These are phyloP conservation scores for Chloromonas sp. DNA, from an alignment of 163 green algal genomes.

Conservation along the genomic window DNA sequence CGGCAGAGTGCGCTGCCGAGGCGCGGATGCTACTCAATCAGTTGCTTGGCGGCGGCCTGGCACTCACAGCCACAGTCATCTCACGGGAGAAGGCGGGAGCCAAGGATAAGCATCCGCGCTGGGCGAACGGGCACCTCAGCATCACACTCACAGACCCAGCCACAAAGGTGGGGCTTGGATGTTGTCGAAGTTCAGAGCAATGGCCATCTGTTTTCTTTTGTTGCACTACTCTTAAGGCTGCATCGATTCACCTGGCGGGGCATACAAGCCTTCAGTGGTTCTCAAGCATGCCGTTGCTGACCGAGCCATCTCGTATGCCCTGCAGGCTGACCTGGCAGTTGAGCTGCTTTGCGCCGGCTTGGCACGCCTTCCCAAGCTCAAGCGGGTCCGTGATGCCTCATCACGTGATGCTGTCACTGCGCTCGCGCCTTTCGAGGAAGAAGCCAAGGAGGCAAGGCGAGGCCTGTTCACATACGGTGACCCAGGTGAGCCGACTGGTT, in stretches of 20 bases:
- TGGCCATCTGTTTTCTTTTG: not conserved
- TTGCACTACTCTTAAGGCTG: not conserved
- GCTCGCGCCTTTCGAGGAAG: conserved; percentile 60
- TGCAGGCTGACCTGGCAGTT: conserved; percentile 29
- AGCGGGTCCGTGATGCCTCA: conserved; percentile 36
- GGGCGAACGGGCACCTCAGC: conserved; percentile 30
- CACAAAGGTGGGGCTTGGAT: not conserved
- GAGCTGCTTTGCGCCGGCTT: conserved; percentile 55
- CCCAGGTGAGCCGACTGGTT: conserved; percentile 40
- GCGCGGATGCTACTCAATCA: conserved; percentile 42
- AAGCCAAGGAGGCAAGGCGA: conserved; percentile 44
- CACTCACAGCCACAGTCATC: conserved; percentile 50
- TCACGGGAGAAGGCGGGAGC: conserved; percentile 41
- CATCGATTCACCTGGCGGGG: no score
- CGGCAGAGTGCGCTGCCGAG: conserved; percentile 55
- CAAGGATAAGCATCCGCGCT: conserved; percentile 38
- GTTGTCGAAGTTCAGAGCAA: not conserved
- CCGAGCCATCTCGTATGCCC: not conserved
- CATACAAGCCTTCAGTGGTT: not conserved
- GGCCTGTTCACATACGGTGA: conserved; percentile 89
- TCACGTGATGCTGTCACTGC: conserved; percentile 28
- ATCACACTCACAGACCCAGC: conserved; percentile 30
- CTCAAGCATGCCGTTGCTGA: not conserved
- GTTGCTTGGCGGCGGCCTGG: conserved; percentile 51
- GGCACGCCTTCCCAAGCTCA: conserved; percentile 51